Base-by-base conservation (phyloP, 768 basidiomycete species). In the Rhizopogon vesiculosus region DNA sequence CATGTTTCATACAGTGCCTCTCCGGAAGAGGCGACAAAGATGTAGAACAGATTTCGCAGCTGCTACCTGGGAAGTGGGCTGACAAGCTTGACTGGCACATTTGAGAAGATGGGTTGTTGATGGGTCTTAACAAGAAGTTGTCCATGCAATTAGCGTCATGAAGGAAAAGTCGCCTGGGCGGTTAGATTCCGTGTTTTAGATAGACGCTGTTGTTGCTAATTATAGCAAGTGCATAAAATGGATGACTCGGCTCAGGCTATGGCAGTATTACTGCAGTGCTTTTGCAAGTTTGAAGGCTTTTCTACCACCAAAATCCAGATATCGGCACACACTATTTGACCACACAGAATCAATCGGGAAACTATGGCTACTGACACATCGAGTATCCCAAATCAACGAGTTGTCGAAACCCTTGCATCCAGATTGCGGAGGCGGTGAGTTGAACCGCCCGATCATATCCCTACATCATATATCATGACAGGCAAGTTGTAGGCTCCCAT, bases 1-100 rank as follows among this genome's bases (percentile, higher is more conserved):
- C 40, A 41, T 35, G 19, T 8, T 38, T 8, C n/a, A 16, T 38
- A 38, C 35, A 95, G 91, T 97, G 93, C 65, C 76, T 98, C 51
- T 95, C 92, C 53, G 96, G 96, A 49, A 85, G 96, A 59, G 97
- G 97, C 16, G 94, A 98, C 72, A 98, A 98, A 72, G 96, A 99
- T 66, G 97, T 99, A 3, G 90, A 96, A 61, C 90, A 98, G 66
- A 94, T 99, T 55, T 93, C 89, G n/a, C 76, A 95, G 64, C 76
- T 98, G 41, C 77, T 99, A 54, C 96, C 96, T 10, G 81, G 81
- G 54, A 91, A 96, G 72, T 98, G 95, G 96, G 93, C 90, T 10
- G 88, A 97, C 64, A 85, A 74, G 62, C 80, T 98, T 38, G 90
- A 95, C 77, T 98, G 96, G 96, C 92, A 95, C 63, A 76, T 95